phyloP scores from a whole-genome alignment of 306 rosid genomes.

The Canavalia gladiata region DNA sequence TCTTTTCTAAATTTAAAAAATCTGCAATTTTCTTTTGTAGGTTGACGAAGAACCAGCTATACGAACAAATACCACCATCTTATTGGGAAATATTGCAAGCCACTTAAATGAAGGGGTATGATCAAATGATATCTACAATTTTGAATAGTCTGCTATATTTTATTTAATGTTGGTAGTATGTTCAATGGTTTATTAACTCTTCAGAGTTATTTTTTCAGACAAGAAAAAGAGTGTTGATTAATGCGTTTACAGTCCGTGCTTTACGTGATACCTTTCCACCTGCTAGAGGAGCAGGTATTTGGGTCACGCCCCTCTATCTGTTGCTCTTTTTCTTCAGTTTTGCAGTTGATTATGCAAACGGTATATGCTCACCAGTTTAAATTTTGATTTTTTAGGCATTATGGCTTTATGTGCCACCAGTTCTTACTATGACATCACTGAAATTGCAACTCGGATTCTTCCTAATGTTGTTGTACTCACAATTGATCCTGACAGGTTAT shows the following conservation, averaged over 20 bases:
- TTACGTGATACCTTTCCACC: constrained; percentile 96
- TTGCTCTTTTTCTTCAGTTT: constrained; percentile 37
- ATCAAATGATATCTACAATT: constrained; percentile 47
- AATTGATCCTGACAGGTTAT: constrained; percentile 91
- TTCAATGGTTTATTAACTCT: constrained; percentile 44
- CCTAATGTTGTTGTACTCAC: constrained; percentile 92
- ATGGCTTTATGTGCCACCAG: constrained; percentile 99
- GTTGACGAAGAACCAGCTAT: constrained; percentile 98
- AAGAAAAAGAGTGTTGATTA: constrained; percentile 94
- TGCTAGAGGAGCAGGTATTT: constrained; percentile 95
- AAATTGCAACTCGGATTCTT: constrained; percentile 94
- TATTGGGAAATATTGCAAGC: constrained; percentile 92
- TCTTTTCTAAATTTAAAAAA: constrained; percentile 39
- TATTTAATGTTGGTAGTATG: constrained; percentile 38
- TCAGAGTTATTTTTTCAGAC: constrained; percentile 69
- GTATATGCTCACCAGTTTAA: constrained; percentile 22
- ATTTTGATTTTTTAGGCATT: constrained; percentile 69
- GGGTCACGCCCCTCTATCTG: constrained; percentile 31
- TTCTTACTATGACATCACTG: constrained; percentile 86
- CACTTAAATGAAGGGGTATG: constrained; percentile 91
- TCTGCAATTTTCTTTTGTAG: constrained; percentile 57
- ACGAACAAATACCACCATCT: constrained; percentile 94
- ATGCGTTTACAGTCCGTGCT: constrained; percentile 99
- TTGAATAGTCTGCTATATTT: constrained; percentile 38
- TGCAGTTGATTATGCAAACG: constrained; percentile 22